phyloP scores from a whole-genome alignment of 2,329 filamentous ascomycete species.

The Leptographium radiaticola region DNA sequence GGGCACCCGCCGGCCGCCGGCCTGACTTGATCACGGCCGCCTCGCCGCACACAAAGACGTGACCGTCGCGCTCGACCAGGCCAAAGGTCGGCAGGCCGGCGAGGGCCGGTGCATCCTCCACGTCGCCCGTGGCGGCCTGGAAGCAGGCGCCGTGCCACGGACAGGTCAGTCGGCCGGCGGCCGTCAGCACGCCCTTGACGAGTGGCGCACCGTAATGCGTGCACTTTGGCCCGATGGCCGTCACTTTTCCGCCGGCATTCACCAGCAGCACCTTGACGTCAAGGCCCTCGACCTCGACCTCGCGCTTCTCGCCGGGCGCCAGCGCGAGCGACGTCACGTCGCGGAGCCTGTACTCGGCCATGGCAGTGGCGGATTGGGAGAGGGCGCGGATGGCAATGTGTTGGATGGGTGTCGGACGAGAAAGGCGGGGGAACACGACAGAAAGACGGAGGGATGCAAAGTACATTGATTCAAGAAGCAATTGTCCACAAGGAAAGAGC shows the following conservation, averaged over 20 bases:
- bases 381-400: background rate
- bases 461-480: too few relatives aligned
- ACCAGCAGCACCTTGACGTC: conserved; percentile 79
- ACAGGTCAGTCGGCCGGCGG: conserved; percentile 74
- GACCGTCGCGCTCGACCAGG: conserved; percentile 66
- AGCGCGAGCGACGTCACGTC: conserved; percentile 62
- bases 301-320: conserved; percentile 69
- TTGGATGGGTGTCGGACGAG: background rate
- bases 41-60: conserved; percentile 72
- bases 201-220: conserved; percentile 83
- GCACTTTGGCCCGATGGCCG: conserved; percentile 74
- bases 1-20: conserved; percentile 59
- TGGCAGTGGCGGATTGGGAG: conserved; percentile 19
- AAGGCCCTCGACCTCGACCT: conserved; percentile 83
- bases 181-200: conserved; percentile 70
- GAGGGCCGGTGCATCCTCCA: conserved; percentile 86
- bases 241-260: conserved; percentile 61
- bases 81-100: conserved; percentile 78
- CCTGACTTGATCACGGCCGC: conserved; percentile 66
- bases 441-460: too few relatives aligned
- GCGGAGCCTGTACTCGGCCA: conserved; percentile 59
- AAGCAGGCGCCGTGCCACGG: conserved; percentile 94
- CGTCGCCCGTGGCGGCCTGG: conserved; percentile 75
- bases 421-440: too few relatives aligned
- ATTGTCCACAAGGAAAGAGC: too few relatives aligned